Percentiles rank a stretch among this genome's conserved stretches.
phyloP scores from a whole-genome alignment of 164 flowering plant species.

The Liquidambar formosana region DNA sequence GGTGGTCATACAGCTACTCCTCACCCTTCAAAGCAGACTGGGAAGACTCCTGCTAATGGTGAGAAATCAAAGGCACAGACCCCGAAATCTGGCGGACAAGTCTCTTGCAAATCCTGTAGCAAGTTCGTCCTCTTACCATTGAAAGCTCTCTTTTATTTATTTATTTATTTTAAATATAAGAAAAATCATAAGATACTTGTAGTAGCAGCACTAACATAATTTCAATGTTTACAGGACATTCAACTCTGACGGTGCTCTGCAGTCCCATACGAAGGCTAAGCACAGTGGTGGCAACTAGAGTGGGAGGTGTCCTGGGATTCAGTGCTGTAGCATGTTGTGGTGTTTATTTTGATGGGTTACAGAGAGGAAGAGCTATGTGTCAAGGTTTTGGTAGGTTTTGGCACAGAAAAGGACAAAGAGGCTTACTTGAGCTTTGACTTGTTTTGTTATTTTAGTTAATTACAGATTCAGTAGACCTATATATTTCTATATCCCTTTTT shows the following conservation, averaged over 20 bases:
- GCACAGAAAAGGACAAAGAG: not conserved
- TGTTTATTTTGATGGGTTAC: no score
- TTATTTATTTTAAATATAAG: no score
- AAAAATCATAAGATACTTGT: no score
- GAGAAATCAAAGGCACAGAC: constrained; percentile 34
- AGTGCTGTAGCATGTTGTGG: not conserved
- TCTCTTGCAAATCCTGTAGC: constrained; percentile 45
- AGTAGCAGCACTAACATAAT: not conserved
- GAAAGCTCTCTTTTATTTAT: not conserved
- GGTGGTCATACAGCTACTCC: constrained; percentile 58
- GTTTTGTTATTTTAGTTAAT: no score
- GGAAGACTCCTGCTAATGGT: constrained; percentile 34
- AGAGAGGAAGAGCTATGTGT: not conserved
- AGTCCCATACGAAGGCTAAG: constrained; percentile 60
- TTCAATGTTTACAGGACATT: constrained; percentile 37
- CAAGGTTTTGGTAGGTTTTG: constrained; percentile 1
- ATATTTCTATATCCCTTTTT: no score
- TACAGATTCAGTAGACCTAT: no score
- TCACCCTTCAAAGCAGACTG: constrained; percentile 47
- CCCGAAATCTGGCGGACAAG: constrained; percentile 43
- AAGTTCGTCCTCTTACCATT: constrained; percentile 33
- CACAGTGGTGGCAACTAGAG: constrained; percentile 33
- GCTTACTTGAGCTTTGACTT: no score
- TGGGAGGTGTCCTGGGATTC: not conserved
- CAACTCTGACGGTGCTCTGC: constrained; percentile 38